Percentiles rank a stretch among this genome's conserved stretches.
These are phyloP conservation scores for Coemansia nantahalensis DNA, from an alignment of 192 early-diverging fungal genomes.

Conservation along the genomic window DNA sequence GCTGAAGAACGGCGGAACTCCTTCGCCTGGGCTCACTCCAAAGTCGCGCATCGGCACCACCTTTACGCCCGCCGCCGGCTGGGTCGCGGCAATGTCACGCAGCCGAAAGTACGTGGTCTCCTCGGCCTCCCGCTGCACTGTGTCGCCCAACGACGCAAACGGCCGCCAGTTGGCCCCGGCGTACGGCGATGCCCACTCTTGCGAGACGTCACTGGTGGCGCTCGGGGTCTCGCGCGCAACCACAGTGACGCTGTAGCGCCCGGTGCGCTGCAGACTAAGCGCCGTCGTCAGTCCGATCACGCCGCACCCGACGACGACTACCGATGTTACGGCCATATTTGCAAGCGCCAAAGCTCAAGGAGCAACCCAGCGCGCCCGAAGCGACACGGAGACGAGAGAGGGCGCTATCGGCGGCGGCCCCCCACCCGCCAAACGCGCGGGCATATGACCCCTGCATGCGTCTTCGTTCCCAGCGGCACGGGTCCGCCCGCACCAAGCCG, in stretches of 20 bases:
- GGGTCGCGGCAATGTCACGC: slow-evolving; percentile 2
- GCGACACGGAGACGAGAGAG: too few relatives aligned
- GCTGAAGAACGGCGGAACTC: neutral
- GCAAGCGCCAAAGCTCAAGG: too few relatives aligned
- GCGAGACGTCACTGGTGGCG: neutral
- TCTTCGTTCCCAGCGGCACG: too few relatives aligned
- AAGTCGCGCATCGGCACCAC: slow-evolving; percentile 8
- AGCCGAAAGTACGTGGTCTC: slow-evolving; percentile 8
- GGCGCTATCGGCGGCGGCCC: too few relatives aligned
- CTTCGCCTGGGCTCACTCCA: neutral
- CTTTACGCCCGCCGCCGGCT: slow-evolving; percentile 8
- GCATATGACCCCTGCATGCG: too few relatives aligned
- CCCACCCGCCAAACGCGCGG: too few relatives aligned
- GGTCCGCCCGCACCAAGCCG: too few relatives aligned
- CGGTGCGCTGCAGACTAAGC: slow-evolving; percentile 55
- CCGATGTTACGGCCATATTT: too few relatives aligned
- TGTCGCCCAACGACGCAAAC: neutral
- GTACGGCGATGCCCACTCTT: slow-evolving; percentile 54
- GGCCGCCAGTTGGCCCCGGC: slow-evolving; percentile 46
- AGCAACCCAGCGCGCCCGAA: too few relatives aligned
- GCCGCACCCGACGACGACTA: slow-evolving; percentile 70
- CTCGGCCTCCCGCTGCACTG: slow-evolving; percentile 5
- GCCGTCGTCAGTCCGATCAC: slow-evolving; percentile 74
- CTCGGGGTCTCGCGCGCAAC: slow-evolving; percentile 31
- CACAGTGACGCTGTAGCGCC: slow-evolving; percentile 62